These are phyloP conservation scores for Alternaria sp. DNA, from an alignment of 2,329 filamentous ascomycete species.

Conservation along the genomic window DNA sequence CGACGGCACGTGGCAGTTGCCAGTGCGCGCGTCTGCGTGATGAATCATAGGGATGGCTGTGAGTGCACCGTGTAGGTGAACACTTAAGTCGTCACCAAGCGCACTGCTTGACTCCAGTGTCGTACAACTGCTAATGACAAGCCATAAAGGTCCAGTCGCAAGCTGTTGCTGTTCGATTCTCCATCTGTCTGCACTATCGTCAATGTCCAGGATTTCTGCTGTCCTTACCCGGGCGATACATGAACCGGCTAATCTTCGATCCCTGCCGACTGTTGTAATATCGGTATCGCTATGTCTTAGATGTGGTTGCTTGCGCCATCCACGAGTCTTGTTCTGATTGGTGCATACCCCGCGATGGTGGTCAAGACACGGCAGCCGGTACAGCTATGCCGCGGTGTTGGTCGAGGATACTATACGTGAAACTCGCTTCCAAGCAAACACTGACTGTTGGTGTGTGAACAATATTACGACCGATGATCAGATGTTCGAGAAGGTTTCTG, in stretches of 20 bases:
- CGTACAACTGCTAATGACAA: background rate
- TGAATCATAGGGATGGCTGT: background rate
- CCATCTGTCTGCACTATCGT: background rate
- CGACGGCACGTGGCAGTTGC: background rate
- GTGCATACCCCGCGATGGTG: background rate
- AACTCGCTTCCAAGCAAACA: conserved; percentile 7
- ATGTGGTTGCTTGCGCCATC: background rate
- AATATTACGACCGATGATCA: conserved; percentile 5
- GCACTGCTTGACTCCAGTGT: background rate
- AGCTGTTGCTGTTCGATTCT: background rate
- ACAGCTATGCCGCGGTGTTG: conserved; percentile 1
- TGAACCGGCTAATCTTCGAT: background rate
- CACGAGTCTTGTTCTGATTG: background rate
- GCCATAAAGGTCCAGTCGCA: background rate
- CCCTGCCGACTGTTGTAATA: background rate
- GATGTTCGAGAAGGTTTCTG: conserved; percentile 2
- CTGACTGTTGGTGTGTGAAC: conserved; percentile 4
- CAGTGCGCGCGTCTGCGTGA: background rate
- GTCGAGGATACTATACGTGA: conserved; percentile 3
- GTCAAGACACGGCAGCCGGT: background rate
- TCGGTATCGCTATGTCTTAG: background rate
- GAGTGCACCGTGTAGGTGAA: background rate
- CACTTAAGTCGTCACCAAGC: background rate
- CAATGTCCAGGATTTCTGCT: background rate
- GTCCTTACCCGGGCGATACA: background rate